phyloP scores from a whole-genome alignment of 192 early-diverging fungal genomes.

The Coemansia sp. region DNA sequence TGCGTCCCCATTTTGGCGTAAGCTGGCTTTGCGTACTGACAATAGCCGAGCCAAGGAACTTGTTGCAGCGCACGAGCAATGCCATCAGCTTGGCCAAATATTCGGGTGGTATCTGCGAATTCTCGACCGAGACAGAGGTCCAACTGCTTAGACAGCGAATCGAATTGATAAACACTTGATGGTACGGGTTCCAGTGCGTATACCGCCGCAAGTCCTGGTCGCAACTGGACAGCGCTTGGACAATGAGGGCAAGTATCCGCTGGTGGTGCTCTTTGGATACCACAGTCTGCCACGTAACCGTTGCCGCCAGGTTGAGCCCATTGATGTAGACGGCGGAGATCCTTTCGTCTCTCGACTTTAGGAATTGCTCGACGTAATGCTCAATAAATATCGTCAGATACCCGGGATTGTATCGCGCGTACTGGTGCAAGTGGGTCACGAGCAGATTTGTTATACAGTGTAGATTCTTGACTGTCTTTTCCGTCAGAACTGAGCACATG shows the following conservation, averaged over 20 bases:
- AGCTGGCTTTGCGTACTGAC: not conserved
- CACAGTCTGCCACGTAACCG: constrained; percentile 26
- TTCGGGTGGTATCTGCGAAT: not conserved
- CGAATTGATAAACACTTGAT: constrained; percentile 50
- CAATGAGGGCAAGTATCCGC: constrained; percentile 16
- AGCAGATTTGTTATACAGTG: constrained; percentile 31
- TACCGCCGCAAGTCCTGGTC: constrained; percentile 30
- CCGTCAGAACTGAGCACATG: constrained; percentile 29
- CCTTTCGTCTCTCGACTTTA: constrained; percentile 18
- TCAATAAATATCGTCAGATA: constrained; percentile 29
- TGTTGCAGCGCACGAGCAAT: constrained; percentile 38
- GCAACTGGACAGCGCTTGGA: constrained; percentile 23
- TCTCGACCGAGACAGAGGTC: constrained; percentile 18
- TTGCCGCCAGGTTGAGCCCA: constrained; percentile 32
- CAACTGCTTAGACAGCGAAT: constrained; percentile 44
- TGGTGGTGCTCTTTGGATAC: constrained; percentile 9
- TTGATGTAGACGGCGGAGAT: constrained; percentile 26
- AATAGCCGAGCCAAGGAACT: constrained; percentile 11
- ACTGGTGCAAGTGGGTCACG: constrained; percentile 41
- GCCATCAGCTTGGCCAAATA: constrained; percentile 12
- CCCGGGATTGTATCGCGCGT: constrained; percentile 28
- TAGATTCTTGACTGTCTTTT: constrained; percentile 26
- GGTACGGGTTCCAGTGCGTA: constrained; percentile 40
- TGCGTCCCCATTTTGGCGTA: constrained; percentile 12
- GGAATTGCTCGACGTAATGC: constrained; percentile 32